Percentiles rank a stretch among this genome's conserved stretches.
phyloP scores from a whole-genome alignment of 78 protist genomes.

The Dictyostelium brefeldianum region DNA sequence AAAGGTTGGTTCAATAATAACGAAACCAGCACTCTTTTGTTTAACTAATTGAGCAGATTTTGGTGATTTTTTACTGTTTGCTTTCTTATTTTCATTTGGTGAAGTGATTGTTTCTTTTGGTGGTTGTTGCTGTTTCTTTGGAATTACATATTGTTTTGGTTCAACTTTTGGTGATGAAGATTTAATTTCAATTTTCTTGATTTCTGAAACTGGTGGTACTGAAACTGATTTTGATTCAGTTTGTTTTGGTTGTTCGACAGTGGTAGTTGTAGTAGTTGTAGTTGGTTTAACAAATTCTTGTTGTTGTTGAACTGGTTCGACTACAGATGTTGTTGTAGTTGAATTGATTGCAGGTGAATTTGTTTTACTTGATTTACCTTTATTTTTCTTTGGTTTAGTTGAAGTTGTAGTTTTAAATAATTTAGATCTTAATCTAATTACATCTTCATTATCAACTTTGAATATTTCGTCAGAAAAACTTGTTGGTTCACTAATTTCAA shows the following conservation, averaged over 20 bases:
- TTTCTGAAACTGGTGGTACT: neutral
- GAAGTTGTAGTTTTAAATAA: conserved; percentile 9
- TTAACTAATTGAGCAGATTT: conserved; percentile 4
- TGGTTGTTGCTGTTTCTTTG: conserved; percentile 7
- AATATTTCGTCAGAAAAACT: neutral
- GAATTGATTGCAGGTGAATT: conserved; percentile 44
- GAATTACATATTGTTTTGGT: neutral
- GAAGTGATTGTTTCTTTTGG: neutral
- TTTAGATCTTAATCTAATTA: conserved; percentile 45
- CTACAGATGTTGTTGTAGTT: neutral
- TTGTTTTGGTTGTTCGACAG: neutral
- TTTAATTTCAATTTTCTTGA: neutral
- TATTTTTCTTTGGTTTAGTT: conserved; percentile 21
- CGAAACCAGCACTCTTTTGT: conserved; percentile 19
- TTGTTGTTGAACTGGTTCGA: neutral
- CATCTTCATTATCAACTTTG: neutral
- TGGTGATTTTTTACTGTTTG: neutral
- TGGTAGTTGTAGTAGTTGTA: neutral
- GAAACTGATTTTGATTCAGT: neutral
- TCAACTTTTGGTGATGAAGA: conserved; percentile 21
- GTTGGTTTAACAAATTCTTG: neutral
- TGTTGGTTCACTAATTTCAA: conserved; percentile 52
- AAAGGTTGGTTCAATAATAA: conserved; percentile 70
- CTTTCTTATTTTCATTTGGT: neutral
- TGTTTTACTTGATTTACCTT: neutral